Evolutionary conservation across 2,329 filamentous ascomycete genomes (phyloP), one percentile per base, ranked within the genome.

Genomic region (Diaporthe batatas): DNA sequence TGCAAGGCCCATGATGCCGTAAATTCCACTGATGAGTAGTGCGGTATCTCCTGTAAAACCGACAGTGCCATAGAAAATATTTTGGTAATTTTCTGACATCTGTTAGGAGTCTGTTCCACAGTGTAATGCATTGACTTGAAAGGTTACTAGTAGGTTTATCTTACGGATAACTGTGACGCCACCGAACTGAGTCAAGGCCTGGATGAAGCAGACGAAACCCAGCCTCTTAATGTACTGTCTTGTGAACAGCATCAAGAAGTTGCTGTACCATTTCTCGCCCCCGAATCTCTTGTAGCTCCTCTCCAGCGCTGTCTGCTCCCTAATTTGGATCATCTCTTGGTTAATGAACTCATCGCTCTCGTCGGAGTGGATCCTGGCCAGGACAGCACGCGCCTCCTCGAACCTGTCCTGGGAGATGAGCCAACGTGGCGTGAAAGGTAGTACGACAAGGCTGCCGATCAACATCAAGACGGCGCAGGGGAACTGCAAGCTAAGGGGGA

Each of bases 1-100:
- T 3, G 79, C 72, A 14, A 81, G 68, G 0, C 77, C 79, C 79
- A 81, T 81, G 29, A 81, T 76, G 11, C 80, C 80, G n/a, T 82
- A 82, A 23, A 83, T 83, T 14, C 84, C 86, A 68, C 84, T 84
- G 34, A 86, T 87, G 21, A 88, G 79, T 4, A 87, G 80, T 32
- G 85, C 82, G 7, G 83, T 82, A 73, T 83, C 83, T 77, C 85
- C 85, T 71, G 85, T 84, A 29, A 86, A 85, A 75, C 84, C 85
- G 68, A 88, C 81, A 29, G 84, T 81, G 73, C 83, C 82, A 59
- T 83, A 82, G 47, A 81, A 75, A n/a, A 82, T 73, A 3, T 73
- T 76, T 57, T 82, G 80, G 72, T 78, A 82, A 73, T 80, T 81
- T 65, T 82, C 47, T 51, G 47, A 3, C 6, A 2, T 6, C 1